Evolutionary conservation across 495 filamentous ascomycete species (phyloP), one percentile per base, ranked within the genome.

Genomic region (Trichoderma reesei): DNA sequence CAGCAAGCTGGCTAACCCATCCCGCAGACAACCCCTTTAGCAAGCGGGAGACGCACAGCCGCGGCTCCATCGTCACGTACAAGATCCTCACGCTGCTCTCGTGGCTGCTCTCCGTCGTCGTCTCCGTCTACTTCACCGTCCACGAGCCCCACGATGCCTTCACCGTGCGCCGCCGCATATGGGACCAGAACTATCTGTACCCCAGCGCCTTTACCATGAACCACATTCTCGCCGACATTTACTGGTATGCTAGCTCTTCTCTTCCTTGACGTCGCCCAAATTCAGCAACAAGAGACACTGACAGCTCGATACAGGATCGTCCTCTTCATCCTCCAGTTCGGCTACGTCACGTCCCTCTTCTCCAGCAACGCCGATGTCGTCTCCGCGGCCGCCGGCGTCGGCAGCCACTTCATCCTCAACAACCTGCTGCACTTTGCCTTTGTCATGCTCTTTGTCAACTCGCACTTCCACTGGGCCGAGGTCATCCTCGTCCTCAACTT

Each of bases 321-420:
- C 41, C 80, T 95, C 63, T 89, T 88, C 68, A 70, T 92, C 64
- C 78, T 88, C 51, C 92, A 96, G 70, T 72, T 88, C 62, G 84
- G 79, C 68, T 96, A 95, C 72, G 74, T 89, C 67, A 85, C 80
- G 71, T 84, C 90, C 67, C 83, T 96, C 61, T 95, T 90, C 82
- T 83, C 82, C 37, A 78, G 79, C 63, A 80, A 88, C 63, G 69
- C 78, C 31, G 79, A 79, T 20, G 68, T 80, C 6, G 85, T 90
- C 65, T 82, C 82, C 44, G 77, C 83, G n/a, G 89, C 92, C 37
- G 88, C 86, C 66, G 83, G 88, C 54, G 86, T 93, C 13, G 90
- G 88, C 65, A 82, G 83, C 65, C 90, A 96, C 77, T 96, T 92
- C 74, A 92, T 94, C 71, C 65, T 89, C 68, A 87, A 88, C 79